Percentiles rank a stretch among this genome's conserved stretches.
These are phyloP conservation scores for Mycena citricolor DNA, from an alignment of 1,284 basidiomycete genomes.

Conservation along the genomic window DNA sequence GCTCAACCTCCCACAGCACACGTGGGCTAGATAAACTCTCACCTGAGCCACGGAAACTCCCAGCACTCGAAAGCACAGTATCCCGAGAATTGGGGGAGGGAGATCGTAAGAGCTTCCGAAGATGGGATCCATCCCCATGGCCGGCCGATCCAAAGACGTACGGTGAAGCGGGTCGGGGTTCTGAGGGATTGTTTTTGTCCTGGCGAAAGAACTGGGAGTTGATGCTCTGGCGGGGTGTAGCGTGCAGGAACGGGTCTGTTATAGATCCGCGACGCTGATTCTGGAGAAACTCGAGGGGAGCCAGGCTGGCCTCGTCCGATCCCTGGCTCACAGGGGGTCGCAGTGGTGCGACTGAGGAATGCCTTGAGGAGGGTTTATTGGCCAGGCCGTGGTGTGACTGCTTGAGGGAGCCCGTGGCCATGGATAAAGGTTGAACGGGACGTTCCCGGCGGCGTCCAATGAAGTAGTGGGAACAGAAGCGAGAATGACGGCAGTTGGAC, in stretches of 20 bases:
- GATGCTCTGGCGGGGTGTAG: conserved; percentile 36
- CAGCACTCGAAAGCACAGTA: conserved; percentile 14
- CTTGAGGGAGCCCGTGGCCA: conserved; percentile 7
- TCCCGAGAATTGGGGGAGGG: conserved; percentile 42
- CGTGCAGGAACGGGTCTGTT: conserved; percentile 76
- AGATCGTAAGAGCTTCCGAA: conserved; percentile 54
- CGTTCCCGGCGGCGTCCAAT: no score
- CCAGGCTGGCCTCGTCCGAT: no score
- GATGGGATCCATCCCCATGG: conserved; percentile 40
- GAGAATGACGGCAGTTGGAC: no score
- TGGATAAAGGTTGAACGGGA: no score
- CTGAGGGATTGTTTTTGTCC: conserved; percentile 35
- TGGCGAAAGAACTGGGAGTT: conserved; percentile 35
- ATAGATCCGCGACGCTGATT: conserved; percentile 77
- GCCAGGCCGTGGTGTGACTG: conserved; percentile 7
- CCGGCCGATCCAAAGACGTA: conserved; percentile 61
- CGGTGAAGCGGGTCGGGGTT: conserved; percentile 62
- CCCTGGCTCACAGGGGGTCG: no score
- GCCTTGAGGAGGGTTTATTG: conserved; percentile 27
- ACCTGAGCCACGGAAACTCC: conserved; percentile 22
- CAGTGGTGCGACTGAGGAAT: conserved; percentile 35
- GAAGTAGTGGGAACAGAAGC: no score
- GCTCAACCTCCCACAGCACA: no score
- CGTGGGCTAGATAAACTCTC: no score
- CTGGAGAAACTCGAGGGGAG: conserved; percentile 74